phyloP scores from a whole-genome alignment of 495 filamentous ascomycete genomes.

The Penicillium alfredii region DNA sequence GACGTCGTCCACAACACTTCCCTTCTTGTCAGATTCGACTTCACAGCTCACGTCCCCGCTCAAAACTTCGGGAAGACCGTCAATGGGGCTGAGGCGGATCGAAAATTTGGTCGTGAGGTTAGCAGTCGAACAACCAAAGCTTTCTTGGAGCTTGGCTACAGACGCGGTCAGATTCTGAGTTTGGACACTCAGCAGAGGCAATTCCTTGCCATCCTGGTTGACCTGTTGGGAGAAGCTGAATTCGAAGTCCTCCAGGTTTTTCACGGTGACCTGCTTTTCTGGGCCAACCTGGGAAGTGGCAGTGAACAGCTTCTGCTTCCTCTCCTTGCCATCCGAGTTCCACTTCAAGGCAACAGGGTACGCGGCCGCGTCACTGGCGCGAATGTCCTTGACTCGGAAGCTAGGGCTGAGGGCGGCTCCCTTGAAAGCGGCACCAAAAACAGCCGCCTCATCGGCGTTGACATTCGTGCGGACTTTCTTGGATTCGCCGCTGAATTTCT shows the following conservation, averaged over 20 bases:
- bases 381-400: conserved; percentile 96
- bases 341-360: conserved; percentile 72
- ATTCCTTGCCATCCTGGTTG: conserved; percentile 40
- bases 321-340: conserved; percentile 52
- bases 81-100: conserved; percentile 61
- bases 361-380: conserved; percentile 62
- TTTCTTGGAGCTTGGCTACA: conserved; percentile 65
- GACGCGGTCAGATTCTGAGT: conserved; percentile 82
- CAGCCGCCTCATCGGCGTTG: conserved; percentile 94
- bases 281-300: conserved; percentile 68
- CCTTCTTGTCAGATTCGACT: conserved; percentile 67
- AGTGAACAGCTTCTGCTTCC: conserved; percentile 72
- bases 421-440: conserved; percentile 94
- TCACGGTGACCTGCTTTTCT: conserved; percentile 82
- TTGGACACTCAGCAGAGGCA: conserved; percentile 49
- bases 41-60: conserved; percentile 79
- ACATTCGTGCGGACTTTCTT: conserved; percentile 88
- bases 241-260: conserved; percentile 78
- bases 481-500: conserved; percentile 61
- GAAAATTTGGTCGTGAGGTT: conserved; percentile 77
- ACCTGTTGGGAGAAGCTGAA: conserved; percentile 73
- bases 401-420: conserved; percentile 84
- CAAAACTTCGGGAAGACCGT: conserved; percentile 79
- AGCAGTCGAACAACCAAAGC: conserved; percentile 64
- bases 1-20: conserved; percentile 79